Evolutionary conservation across 2,329 filamentous ascomycete genomes (phyloP).

Genomic region (Chrysoporthe cubensis): DNA sequence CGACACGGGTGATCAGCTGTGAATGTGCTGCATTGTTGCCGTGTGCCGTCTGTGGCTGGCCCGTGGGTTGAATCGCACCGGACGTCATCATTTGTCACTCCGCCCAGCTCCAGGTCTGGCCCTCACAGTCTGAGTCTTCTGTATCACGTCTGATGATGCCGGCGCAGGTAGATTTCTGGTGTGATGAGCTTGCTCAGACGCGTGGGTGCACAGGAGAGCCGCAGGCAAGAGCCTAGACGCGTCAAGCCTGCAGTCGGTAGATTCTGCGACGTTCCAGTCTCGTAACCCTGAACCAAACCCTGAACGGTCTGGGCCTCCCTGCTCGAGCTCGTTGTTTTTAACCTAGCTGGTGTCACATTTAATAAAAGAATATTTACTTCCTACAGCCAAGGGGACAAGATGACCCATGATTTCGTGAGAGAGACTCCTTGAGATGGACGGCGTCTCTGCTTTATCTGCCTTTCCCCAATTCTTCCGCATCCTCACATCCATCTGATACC

Average conservation of each 20-base stretch:
- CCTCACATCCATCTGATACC: too few relatives aligned
- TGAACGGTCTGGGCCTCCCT: background rate
- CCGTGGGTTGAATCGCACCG: background rate
- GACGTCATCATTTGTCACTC: background rate
- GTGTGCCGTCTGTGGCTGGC: background rate
- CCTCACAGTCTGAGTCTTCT: background rate
- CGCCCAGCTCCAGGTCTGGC: background rate
- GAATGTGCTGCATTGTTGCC: background rate
- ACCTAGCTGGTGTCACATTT: too few relatives aligned
- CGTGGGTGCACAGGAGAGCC: background rate
- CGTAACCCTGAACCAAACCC: background rate
- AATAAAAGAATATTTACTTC: too few relatives aligned
- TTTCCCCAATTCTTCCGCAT: too few relatives aligned
- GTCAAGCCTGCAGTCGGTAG: background rate
- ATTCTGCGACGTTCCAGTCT: background rate
- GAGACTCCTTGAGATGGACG: too few relatives aligned
- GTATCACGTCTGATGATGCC: background rate
- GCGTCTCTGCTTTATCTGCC: too few relatives aligned
- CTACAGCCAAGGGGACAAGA: too few relatives aligned
- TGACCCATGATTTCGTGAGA: too few relatives aligned
- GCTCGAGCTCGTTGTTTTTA: background rate
- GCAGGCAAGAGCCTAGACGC: background rate
- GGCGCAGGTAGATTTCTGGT: background rate
- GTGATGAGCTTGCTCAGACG: background rate
- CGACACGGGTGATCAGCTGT: constrained; percentile 56